Evolutionary conservation across 352 stramenopile genomes (phyloP).

Genomic region (Aphanomyces invadans): DNA sequence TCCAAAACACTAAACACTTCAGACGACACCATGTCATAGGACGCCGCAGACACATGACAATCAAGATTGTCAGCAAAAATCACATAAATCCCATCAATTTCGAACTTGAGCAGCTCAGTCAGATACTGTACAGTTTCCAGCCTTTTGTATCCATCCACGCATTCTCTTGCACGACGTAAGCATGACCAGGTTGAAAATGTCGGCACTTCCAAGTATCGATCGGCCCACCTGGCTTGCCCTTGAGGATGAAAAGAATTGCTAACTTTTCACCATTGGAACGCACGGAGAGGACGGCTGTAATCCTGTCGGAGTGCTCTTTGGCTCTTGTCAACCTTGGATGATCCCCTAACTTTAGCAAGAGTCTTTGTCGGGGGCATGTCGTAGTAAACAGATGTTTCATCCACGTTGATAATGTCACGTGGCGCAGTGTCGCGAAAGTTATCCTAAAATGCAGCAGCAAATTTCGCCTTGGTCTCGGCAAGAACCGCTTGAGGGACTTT

Average conservation of each 20-base stretch:
- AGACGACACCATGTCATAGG: neutral
- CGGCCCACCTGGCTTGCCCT: slow-evolving; percentile 10
- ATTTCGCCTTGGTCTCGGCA: neutral
- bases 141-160: neutral
- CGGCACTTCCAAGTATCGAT: neutral
- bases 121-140: slow-evolving; percentile 12
- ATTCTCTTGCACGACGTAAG: slow-evolving; percentile 11
- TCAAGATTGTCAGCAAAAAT: slow-evolving; percentile 11
- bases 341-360: no score
- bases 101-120: neutral
- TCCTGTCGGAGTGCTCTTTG: neutral
- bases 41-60: neutral
- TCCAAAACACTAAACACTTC: neutral
- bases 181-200: neutral
- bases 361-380: neutral
- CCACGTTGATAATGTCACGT: neutral
- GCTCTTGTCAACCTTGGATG: neutral
- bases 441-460: neutral
- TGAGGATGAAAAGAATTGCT: neutral
- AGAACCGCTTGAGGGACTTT: neutral
- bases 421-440: neutral
- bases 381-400: no score
- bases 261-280: neutral
- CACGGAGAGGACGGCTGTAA: neutral
- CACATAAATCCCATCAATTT: neutral